Conservation (phyloP, 768 basidiomycete genomes). For the Naganishia kalamii region DNA sequence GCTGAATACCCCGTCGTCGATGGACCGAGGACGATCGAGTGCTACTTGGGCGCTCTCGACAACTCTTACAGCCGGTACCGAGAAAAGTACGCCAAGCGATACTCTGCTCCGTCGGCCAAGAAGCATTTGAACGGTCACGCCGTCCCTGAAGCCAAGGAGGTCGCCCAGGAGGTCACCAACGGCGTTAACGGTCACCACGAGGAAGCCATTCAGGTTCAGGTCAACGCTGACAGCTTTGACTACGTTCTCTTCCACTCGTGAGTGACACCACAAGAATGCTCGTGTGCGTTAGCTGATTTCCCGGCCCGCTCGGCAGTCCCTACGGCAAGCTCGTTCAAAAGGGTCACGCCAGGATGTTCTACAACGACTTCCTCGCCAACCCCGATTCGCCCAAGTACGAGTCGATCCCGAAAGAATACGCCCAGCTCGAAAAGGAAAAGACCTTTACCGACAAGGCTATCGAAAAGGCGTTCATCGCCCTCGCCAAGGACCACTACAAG, state of each 20-base stretch:
- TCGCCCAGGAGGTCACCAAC: slow-evolving; percentile 43
- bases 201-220: slow-evolving; percentile 44
- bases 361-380: slow-evolving; percentile 71
- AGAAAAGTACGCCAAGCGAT: slow-evolving; percentile 62
- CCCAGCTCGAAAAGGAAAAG: slow-evolving; percentile 57
- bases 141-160: slow-evolving; percentile 26
- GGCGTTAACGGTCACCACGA: slow-evolving; percentile 39
- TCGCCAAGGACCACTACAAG: slow-evolving; percentile 68
- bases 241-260: slow-evolving; percentile 81
- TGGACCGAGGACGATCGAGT: slow-evolving; percentile 89
- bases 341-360: slow-evolving; percentile 76
- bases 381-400: slow-evolving; percentile 59
- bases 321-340: slow-evolving; percentile 99
- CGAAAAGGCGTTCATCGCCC: slow-evolving; percentile 86
- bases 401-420: slow-evolving; percentile 63
- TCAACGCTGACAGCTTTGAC: slow-evolving; percentile 78
- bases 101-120: slow-evolving; percentile 47
- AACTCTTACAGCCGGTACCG: slow-evolving; percentile 77
- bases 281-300: not conserved
- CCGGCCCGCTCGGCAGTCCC: slow-evolving; percentile 53
- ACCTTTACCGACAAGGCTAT: slow-evolving; percentile 88
- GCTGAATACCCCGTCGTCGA: slow-evolving; percentile 74
- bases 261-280: slow-evolving; percentile 11
- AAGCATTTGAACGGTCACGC: slow-evolving; percentile 50
- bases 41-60: slow-evolving; percentile 90